Base-by-base conservation (phyloP, 2,329 filamentous ascomycete species). In the Corinectria fuckeliana region DNA sequence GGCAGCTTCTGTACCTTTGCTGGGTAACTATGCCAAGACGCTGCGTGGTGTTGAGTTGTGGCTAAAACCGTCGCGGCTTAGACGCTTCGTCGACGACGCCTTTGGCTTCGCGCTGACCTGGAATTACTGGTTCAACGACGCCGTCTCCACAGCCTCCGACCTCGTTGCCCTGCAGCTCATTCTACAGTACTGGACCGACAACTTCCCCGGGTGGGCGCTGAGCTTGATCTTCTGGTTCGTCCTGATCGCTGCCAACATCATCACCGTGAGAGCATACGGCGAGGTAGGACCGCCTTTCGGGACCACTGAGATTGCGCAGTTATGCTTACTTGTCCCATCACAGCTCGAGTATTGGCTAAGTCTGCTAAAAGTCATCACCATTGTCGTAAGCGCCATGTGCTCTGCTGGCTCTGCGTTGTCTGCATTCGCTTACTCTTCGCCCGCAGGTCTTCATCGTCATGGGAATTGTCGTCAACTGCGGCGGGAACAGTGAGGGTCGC, bases 41-140 rank as follows among this genome's bases (percentile, higher is more conserved):
- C 30, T 80, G 86, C 32, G n/a, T 4, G 85, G 84, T 63, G 79
- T 30, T n/a, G 23, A 41, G 21, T 2, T 5, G 9, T 11, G 6
- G 11, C 53, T 66, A 50, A 65, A 11, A 1, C 4, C 4, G n/a
- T n/a, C n/a, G n/a, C 53, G 21, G 13, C 39, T 1, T 7, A 71
- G 68, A 8, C 78, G 82, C 45, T 85, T 82, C 57, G 79, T 85
- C 10, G 82, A 85, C 64, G 81, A 83, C 65, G 79, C 81, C 1
- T 80, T 83, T 62, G 82, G 82, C 1, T 85, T 85, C 61, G 81
- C 82, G 3, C 70, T 84, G 26, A 84, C 82, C 0, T 85, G 82
- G 83, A 86, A 85, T 64, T 85, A 85, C 71, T 89, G 86, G 86
- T 88, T 88, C 67, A 88, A 89, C 69, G 85, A 89, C 73, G 86